Evolutionary conservation across 768 basidiomycete species (phyloP).

Genomic region (Neoboletus subvelutipes): DNA sequence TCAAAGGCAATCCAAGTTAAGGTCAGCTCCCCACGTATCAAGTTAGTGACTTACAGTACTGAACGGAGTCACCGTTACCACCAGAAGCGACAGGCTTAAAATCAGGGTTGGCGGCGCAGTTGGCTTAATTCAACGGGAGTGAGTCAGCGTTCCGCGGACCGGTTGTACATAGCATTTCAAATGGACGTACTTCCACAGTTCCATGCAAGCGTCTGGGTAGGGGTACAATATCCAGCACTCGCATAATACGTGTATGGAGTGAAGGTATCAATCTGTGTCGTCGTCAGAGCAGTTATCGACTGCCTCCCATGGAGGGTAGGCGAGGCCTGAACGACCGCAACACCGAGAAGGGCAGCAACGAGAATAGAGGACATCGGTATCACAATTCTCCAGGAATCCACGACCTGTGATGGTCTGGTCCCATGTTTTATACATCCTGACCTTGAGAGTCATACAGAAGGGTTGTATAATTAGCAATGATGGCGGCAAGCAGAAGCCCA

Average conservation of each 20-base stretch:
- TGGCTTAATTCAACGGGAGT: slow-evolving; percentile 26
- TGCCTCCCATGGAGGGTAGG: slow-evolving; percentile 35
- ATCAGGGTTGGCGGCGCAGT: slow-evolving; percentile 47
- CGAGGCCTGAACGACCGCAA: slow-evolving; percentile 11
- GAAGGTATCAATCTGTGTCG: slow-evolving; percentile 42
- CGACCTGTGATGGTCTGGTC: not conserved
- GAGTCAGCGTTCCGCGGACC: not conserved
- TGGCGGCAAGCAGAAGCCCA: not conserved
- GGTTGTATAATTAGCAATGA: slow-evolving; percentile 6
- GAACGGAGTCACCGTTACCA: slow-evolving; percentile 42
- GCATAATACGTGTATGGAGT: slow-evolving; percentile 52
- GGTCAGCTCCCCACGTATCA: not conserved
- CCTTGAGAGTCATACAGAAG: not conserved
- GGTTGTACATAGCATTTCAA: not conserved
- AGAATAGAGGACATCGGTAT: slow-evolving; percentile 20
- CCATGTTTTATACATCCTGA: not conserved
- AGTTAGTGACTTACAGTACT: slow-evolving; percentile 39
- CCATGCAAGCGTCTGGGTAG: slow-evolving; percentile 46
- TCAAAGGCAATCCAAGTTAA: not conserved
- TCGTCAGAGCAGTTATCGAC: slow-evolving; percentile 39
- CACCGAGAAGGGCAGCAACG: slow-evolving; percentile 15
- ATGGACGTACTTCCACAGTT: slow-evolving; percentile 50
- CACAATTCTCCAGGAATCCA: not conserved
- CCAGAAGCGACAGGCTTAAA: slow-evolving; percentile 50
- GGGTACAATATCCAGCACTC: slow-evolving; percentile 48